Percentiles rank a stretch among this genome's conserved stretches.
Evolutionary conservation across 1,284 basidiomycete species (phyloP).

Genomic region (Ceratobasidium papillatum): DNA sequence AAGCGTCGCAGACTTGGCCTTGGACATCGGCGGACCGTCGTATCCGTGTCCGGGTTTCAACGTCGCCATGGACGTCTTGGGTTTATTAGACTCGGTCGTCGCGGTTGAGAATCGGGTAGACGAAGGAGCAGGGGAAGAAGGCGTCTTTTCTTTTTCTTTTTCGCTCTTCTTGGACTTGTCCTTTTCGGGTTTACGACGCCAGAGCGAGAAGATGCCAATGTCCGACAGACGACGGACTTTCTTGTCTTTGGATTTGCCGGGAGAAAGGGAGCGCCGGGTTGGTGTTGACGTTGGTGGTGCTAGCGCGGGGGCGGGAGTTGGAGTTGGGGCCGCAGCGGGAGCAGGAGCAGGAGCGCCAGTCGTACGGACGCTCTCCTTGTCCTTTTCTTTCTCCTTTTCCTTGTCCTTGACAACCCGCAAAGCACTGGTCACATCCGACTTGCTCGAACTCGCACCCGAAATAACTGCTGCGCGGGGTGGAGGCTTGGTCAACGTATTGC

Average conservation of each 20-base stretch:
- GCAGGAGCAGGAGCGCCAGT: not conserved
- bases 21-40: constrained; percentile 1
- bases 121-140: not conserved
- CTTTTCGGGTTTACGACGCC: constrained; percentile 32
- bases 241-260: constrained; percentile 22
- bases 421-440: constrained; percentile 30
- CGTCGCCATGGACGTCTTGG: not conserved
- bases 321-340: not conserved
- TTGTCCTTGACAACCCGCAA: not conserved
- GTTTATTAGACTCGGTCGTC: not conserved
- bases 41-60: not conserved
- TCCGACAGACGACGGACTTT: constrained; percentile 22
- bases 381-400: constrained; percentile 27
- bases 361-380: constrained; percentile 30
- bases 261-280: constrained; percentile 4
- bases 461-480: constrained; percentile 23
- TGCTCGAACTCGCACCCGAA: constrained; percentile 35
- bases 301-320: not conserved
- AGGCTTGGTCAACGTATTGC: constrained; percentile 32
- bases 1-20: constrained; percentile 26
- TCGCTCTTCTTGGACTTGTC: constrained; percentile 15
- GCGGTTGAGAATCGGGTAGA: constrained; percentile 17
- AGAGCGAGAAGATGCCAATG: constrained; percentile 24
- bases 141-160: not conserved
- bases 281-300: not conserved